These are phyloP conservation scores for Globisporangium alternatum DNA, from an alignment of 352 stramenopile genomes.

Conservation along the genomic window DNA sequence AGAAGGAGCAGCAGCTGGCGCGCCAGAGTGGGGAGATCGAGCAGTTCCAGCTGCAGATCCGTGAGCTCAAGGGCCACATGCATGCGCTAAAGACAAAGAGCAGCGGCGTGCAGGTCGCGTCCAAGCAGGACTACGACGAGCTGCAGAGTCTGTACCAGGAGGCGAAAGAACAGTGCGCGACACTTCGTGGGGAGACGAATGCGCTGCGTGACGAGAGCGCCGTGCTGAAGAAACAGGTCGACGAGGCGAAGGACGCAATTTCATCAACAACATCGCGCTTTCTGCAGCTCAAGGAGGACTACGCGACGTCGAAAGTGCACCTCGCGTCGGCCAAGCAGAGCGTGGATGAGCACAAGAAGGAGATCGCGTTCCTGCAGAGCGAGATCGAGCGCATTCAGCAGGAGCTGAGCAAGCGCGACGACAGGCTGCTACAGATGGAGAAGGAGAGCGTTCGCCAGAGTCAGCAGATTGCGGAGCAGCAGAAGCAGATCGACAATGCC, in stretches of 20 bases:
- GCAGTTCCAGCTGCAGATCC: conserved; percentile 17
- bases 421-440: conserved; percentile 27
- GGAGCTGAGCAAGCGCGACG: conserved; percentile 30
- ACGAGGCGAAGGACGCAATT: conserved; percentile 32
- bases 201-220: conserved; percentile 48
- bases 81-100: conserved; percentile 21
- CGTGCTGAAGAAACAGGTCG: conserved; percentile 37
- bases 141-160: conserved; percentile 25
- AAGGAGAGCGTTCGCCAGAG: conserved; percentile 19
- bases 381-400: conserved; percentile 40
- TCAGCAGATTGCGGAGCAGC: conserved; percentile 16
- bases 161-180: conserved; percentile 34
- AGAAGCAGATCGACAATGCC: conserved; percentile 22
- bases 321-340: conserved; percentile 29
- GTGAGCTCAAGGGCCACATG: conserved; percentile 36
- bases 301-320: conserved; percentile 50
- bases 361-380: conserved; percentile 34
- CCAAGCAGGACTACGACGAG: conserved; percentile 24
- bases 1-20: conserved; percentile 24
- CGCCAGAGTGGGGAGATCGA: conserved; percentile 25
- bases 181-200: conserved; percentile 49
- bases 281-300: conserved; percentile 58
- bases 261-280: conserved; percentile 44
- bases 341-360: conserved; percentile 32
- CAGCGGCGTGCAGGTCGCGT: conserved; percentile 12